Percentiles rank a stretch among this genome's conserved stretches.
phyloP scores from a whole-genome alignment of 441 rosid species.

The Mallotus repandus region DNA sequence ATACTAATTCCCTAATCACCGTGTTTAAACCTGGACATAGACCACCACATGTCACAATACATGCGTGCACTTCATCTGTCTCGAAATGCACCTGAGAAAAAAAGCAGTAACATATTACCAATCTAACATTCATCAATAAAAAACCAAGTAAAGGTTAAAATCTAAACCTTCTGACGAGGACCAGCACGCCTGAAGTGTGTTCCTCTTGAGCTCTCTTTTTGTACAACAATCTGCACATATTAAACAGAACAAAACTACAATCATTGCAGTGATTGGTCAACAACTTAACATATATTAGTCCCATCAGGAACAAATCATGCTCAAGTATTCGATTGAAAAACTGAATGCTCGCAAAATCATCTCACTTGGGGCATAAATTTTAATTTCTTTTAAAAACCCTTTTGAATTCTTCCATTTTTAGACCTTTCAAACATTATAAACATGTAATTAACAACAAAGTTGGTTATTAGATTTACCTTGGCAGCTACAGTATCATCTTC shows the following conservation, averaged over 20 bases:
- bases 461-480: slow-evolving; percentile 37
- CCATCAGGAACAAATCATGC: too few relatives aligned
- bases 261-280: background rate
- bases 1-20: slow-evolving; percentile 85
- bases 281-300: too few relatives aligned
- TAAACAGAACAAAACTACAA: too few relatives aligned
- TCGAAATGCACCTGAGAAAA: slow-evolving; percentile 54
- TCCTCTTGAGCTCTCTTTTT: slow-evolving; percentile 74
- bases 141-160: background rate
- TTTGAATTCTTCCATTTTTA: too few relatives aligned
- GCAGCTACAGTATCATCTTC: slow-evolving; percentile 68
- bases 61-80: slow-evolving; percentile 76
- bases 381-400: too few relatives aligned
- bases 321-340: too few relatives aligned
- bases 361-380: too few relatives aligned
- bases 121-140: background rate
- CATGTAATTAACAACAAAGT: background rate
- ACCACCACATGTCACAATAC: slow-evolving; percentile 93
- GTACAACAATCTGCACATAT: slow-evolving; percentile 63
- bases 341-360: too few relatives aligned
- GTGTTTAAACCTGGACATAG: slow-evolving; percentile 93
- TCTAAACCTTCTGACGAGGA: slow-evolving; percentile 75
- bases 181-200: slow-evolving; percentile 89
- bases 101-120: background rate
- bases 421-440: too few relatives aligned